Base-by-base conservation (phyloP, 106 monocot species). In the Dendrobium nobile region DNA sequence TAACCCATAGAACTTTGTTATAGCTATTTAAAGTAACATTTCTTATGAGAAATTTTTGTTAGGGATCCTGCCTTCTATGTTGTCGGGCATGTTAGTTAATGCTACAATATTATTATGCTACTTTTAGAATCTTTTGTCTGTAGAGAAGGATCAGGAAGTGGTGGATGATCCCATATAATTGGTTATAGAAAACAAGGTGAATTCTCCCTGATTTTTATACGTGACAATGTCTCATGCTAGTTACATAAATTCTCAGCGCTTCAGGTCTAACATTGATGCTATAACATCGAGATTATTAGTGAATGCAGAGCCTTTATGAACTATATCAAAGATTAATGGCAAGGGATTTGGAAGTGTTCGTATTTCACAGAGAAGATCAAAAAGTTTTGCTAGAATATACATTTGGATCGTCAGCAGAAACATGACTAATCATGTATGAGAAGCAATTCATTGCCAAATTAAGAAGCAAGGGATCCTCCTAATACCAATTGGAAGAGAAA, bases 1-100 rank as follows among this genome's bases (percentile, higher is more conserved):
- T 19, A 88, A 88, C 48, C 88, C 88, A 4, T 85, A 88, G 54
- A 88, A 88, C 68, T 55, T 88, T 17, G 85, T 88, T 27, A 85
- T 88, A 10, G 85, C 88, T 42, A 67, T 88, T 42, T 85, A 83
- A 67, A 83, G 88, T 56, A 83, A 81, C 72, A 88, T 88, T 20
- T 81, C 80, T 13, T 88, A 85, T 41, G 82, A 77, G 74, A 85
- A 82, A 43, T 85, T 88, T 80, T 83, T 88, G 80, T 10, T 55
- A 9, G 83, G 88, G 6, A 43, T 88, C 41, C 59, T 88, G 8
- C 88, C 85, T 27, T 79, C 88, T 4, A 85, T 88, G 83, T 9
- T 79, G 10, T 72, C 85, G 44, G 88, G 88, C 1, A 31, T 85
- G 4, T 19, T 78, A 10, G 64, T 85, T 26, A 88, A 88, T 77